Evolutionary conservation across 257 asterid genomes (phyloP).

Genomic region (Henckelia pumila): DNA sequence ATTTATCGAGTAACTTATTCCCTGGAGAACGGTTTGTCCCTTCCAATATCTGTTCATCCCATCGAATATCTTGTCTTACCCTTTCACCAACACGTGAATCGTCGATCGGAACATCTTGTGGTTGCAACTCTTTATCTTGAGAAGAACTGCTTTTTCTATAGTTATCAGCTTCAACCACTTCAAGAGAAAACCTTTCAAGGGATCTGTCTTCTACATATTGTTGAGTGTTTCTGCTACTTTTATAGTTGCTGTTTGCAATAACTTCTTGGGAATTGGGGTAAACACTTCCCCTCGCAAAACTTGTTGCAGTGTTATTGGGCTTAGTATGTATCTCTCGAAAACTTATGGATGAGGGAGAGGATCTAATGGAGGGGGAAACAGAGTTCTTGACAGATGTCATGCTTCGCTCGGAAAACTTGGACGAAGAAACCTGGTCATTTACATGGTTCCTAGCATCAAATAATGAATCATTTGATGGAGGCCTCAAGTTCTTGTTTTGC

Average conservation of each 20-base stretch:
- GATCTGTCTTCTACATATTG: slow-evolving; percentile 26
- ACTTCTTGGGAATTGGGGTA: slow-evolving; percentile 25
- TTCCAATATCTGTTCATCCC: slow-evolving; percentile 32
- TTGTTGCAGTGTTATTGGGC: slow-evolving; percentile 29
- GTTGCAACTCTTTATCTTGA: slow-evolving; percentile 22
- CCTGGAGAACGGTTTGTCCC: slow-evolving; percentile 24
- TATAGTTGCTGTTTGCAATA: slow-evolving; percentile 24
- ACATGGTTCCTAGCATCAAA: slow-evolving; percentile 38
- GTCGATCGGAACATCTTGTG: slow-evolving; percentile 24
- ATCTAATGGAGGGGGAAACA: slow-evolving; percentile 31
- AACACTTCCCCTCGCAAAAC: slow-evolving; percentile 30
- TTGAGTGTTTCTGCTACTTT: slow-evolving; percentile 18
- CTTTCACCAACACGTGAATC: slow-evolving; percentile 26
- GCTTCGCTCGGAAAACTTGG: slow-evolving; percentile 59
- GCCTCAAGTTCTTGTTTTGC: slow-evolving; percentile 21
- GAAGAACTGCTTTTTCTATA: slow-evolving; percentile 19
- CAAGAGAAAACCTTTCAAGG: slow-evolving; percentile 20
- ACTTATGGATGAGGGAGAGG: slow-evolving; percentile 51
- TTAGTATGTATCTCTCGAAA: slow-evolving; percentile 36
- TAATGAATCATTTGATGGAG: slow-evolving; percentile 33
- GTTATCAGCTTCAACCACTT: slow-evolving; percentile 22
- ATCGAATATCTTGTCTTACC: slow-evolving; percentile 16
- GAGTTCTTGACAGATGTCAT: slow-evolving; percentile 52
- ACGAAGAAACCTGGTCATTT: slow-evolving; percentile 34
- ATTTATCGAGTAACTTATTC: slow-evolving; percentile 25